Evolutionary conservation across 208 protist genomes (phyloP).

Genomic region (Trypanosomatidae sp.): DNA sequence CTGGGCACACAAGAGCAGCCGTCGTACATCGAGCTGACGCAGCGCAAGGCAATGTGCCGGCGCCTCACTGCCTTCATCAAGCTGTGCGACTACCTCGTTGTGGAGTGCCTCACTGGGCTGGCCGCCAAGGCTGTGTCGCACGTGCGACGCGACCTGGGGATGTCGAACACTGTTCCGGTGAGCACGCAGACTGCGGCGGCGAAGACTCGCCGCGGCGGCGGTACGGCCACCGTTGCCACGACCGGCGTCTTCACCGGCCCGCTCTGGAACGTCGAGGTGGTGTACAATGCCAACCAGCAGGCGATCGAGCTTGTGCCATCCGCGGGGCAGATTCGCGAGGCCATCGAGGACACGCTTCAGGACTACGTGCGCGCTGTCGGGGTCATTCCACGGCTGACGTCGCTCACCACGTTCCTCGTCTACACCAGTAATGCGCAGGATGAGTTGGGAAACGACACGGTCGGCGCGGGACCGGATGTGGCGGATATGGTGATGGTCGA

Average conservation of each 20-base stretch:
- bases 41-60: constrained; percentile 89
- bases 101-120: constrained; percentile 88
- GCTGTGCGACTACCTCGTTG: constrained; percentile 95
- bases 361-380: constrained; percentile 92
- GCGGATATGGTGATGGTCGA: constrained; percentile 90
- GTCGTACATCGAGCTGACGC: constrained; percentile 93
- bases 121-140: constrained; percentile 78
- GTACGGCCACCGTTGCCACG: constrained; percentile 1
- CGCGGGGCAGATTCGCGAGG: constrained; percentile 65
- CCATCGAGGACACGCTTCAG: constrained; percentile 84
- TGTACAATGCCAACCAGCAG: constrained; percentile 73
- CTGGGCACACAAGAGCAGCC: constrained; percentile 84
- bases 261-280: constrained; percentile 77
- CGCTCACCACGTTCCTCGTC: constrained; percentile 89
- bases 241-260: constrained; percentile 48
- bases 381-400: constrained; percentile 77
- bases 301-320: constrained; percentile 75
- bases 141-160: constrained; percentile 68
- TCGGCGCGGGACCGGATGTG: constrained; percentile 83
- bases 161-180: constrained; percentile 35
- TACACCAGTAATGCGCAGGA: constrained; percentile 86
- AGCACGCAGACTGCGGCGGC: background rate
- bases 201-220: constrained; percentile 4
- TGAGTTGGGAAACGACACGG: constrained; percentile 48
- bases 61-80: constrained; percentile 94